A percentile compares a stretch with the other conserved stretches of the same genome.
Conservation (phyloP, 495 filamentous ascomycete genomes). For the Astrothelium macrocarpum region DNA sequence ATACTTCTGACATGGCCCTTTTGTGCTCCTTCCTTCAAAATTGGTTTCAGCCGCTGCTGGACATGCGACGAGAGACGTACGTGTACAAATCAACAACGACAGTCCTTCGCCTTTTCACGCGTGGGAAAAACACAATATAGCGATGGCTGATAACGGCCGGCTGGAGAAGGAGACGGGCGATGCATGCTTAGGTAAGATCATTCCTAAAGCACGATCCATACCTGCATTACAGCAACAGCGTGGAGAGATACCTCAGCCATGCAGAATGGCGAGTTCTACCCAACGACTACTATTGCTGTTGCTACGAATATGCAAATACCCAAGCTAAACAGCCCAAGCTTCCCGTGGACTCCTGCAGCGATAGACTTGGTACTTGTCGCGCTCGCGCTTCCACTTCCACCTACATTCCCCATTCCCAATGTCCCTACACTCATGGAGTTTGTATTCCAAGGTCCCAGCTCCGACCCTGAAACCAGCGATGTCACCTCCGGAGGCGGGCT, state of each 20-base stretch:
- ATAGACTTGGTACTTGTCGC: neutral
- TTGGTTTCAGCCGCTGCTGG: no score
- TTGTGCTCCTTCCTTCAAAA: no score
- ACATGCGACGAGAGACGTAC: neutral
- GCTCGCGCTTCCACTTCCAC: neutral
- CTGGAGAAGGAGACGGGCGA: neutral
- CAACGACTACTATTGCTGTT: neutral
- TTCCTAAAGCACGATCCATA: no score
- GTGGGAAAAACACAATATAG: neutral
- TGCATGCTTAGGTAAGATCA: no score
- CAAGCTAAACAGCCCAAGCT: neutral
- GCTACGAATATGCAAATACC: neutral
- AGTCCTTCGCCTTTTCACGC: neutral
- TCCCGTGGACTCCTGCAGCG: neutral
- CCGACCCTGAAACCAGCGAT: neutral
- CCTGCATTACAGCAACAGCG: neutral
- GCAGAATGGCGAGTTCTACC: neutral
- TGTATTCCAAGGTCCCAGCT: neutral
- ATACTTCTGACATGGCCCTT: no score
- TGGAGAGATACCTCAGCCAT: neutral
- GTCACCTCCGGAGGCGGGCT: neutral
- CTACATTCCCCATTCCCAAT: neutral
- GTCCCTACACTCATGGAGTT: neutral
- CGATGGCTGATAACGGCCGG: neutral
- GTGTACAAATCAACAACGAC: neutral